phyloP scores from a whole-genome alignment of 1,284 basidiomycete genomes.

The Malassezia furfur region DNA sequence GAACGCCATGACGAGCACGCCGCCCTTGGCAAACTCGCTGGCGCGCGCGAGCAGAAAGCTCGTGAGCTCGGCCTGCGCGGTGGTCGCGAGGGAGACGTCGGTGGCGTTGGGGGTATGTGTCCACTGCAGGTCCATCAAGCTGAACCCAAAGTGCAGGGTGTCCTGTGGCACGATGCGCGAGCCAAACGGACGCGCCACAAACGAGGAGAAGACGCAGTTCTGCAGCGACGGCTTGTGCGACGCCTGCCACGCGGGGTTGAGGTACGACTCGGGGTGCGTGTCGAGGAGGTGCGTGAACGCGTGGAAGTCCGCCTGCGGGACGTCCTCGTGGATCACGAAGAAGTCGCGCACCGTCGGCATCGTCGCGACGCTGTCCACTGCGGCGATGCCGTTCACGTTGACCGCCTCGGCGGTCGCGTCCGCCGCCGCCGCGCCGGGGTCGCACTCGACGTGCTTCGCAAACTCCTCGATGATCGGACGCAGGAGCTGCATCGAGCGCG shows the following conservation, averaged over 20 bases:
- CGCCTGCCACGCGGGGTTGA: constrained; percentile 39
- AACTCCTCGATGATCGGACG: constrained; percentile 43
- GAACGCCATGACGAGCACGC: constrained; percentile 48
- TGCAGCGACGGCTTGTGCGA: constrained; percentile 33
- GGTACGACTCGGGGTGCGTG: constrained; percentile 36
- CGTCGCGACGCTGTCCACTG: background rate
- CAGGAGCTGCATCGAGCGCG: constrained; percentile 43
- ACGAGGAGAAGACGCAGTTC: constrained; percentile 42
- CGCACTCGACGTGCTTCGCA: constrained; percentile 9
- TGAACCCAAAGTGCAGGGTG: constrained; percentile 47
- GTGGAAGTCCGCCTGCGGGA: constrained; percentile 44
- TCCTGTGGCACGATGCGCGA: constrained; percentile 45
- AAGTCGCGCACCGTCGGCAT: constrained; percentile 27
- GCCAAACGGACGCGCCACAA: constrained; percentile 44
- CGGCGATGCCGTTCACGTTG: background rate
- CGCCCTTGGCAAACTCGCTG: constrained; percentile 49
- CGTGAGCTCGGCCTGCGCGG: constrained; percentile 48
- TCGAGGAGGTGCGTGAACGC: constrained; percentile 39
- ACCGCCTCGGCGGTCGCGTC: background rate
- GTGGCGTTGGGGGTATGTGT: constrained; percentile 41
- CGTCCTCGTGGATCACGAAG: constrained; percentile 47
- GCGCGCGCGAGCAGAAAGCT: constrained; percentile 48
- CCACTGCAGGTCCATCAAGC: constrained; percentile 50
- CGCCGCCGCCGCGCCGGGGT: background rate
- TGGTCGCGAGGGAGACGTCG: constrained; percentile 37